These are phyloP conservation scores for Xylaria telfairii DNA, from an alignment of 495 filamentous ascomycete genomes.

Conservation along the genomic window DNA sequence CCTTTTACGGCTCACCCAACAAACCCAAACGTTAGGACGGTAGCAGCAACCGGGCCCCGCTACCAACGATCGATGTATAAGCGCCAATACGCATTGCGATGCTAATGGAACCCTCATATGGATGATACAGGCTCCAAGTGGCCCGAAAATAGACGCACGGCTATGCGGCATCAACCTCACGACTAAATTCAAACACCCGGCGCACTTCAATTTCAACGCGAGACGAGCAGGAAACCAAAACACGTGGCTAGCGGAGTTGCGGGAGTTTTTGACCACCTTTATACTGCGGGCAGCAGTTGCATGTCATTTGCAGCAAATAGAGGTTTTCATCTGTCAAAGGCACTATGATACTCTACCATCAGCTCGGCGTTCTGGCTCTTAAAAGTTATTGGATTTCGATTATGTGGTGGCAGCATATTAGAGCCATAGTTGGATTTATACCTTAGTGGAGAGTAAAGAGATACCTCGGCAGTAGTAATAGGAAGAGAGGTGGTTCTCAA, in stretches of 20 bases:
- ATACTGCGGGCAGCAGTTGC: conserved; percentile 1
- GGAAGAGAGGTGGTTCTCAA: background rate
- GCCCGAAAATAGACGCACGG: background rate
- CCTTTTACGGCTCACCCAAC: background rate
- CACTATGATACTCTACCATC: conserved; percentile 5
- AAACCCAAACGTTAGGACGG: background rate
- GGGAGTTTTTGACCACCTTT: background rate
- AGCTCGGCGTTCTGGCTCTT: conserved; percentile 24
- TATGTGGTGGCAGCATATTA: background rate
- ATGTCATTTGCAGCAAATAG: conserved; percentile 18
- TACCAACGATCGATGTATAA: background rate
- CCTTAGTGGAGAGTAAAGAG: background rate
- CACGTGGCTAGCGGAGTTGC: background rate
- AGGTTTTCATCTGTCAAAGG: background rate
- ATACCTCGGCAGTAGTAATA: background rate
- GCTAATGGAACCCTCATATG: background rate
- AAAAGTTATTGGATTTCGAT: conserved; percentile 12
- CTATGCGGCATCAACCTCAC: background rate
- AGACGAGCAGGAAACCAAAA: background rate
- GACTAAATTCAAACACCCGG: background rate
- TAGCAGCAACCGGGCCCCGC: background rate
- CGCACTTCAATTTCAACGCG: background rate
- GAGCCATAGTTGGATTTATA: background rate
- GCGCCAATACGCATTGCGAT: background rate
- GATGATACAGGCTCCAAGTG: background rate